These are phyloP conservation scores for Colletotrichum incanum DNA, from an alignment of 2,329 filamentous ascomycete species.

Conservation along the genomic window DNA sequence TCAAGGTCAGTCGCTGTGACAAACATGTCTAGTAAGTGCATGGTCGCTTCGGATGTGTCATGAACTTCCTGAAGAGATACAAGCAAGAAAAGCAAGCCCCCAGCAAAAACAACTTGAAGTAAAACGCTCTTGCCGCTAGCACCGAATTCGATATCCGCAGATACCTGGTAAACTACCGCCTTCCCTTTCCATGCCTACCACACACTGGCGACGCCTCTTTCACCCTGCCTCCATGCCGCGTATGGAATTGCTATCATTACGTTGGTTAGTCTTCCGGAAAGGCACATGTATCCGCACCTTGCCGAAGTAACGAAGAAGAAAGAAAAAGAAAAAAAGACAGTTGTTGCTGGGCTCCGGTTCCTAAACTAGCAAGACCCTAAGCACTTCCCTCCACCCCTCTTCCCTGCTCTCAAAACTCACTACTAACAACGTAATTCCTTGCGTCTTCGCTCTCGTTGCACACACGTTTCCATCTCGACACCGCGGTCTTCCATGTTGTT, in stretches of 20 bases:
- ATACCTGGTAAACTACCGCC: not conserved
- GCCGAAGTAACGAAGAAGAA: not conserved
- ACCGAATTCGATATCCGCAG: not conserved
- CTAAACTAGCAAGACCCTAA: constrained; percentile 28
- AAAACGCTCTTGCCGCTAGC: constrained; percentile 32
- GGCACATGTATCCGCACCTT: constrained; percentile 7
- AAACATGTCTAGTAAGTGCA: not conserved
- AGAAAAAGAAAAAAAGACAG: not conserved
- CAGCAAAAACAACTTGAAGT: not conserved
- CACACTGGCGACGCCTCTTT: constrained; percentile 6
- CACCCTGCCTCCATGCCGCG: not conserved
- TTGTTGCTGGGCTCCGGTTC: constrained; percentile 25
- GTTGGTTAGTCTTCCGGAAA: not conserved
- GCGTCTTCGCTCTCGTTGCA: constrained; percentile 16
- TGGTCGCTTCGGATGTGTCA: not conserved
- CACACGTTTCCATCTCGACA: not conserved
- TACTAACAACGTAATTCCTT: constrained; percentile 6
- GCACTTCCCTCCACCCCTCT: constrained; percentile 18
- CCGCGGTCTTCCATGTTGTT: constrained; percentile 35
- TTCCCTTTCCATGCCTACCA: constrained; percentile 1
- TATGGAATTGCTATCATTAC: not conserved
- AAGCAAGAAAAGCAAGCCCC: not conserved
- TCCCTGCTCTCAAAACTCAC: constrained; percentile 15
- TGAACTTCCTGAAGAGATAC: not conserved
- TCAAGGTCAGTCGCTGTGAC: not conserved